These are phyloP conservation scores for Butyriboletus loyo DNA, from an alignment of 768 basidiomycete species.

Conservation along the genomic window DNA sequence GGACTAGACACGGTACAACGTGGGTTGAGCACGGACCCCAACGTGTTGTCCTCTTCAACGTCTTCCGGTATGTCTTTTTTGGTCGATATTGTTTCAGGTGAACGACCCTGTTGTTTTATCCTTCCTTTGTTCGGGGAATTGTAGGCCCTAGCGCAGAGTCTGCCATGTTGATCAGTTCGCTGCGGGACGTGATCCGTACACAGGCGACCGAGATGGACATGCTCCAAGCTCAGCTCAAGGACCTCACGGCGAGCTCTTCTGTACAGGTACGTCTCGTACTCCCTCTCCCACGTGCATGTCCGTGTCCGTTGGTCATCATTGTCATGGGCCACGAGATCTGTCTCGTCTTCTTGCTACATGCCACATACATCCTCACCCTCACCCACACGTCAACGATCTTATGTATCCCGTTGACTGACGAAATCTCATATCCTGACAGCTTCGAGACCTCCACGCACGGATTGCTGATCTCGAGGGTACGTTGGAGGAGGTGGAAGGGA, in stretches of 20 bases:
- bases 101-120: too few species aligned
- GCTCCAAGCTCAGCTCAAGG: slow-evolving; percentile 60
- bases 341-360: too few species aligned
- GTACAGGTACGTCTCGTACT: slow-evolving; percentile 33
- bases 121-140: too few species aligned
- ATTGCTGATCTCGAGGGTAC: slow-evolving; percentile 45
- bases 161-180: slow-evolving; percentile 75
- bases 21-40: slow-evolving; percentile 66
- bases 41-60: slow-evolving; percentile 51
- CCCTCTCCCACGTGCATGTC: too few species aligned
- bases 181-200: slow-evolving; percentile 77
- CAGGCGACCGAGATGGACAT: slow-evolving; percentile 79
- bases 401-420: not conserved
- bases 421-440: slow-evolving; percentile 29
- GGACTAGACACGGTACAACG: slow-evolving; percentile 72
- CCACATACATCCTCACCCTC: not conserved
- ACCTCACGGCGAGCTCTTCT: slow-evolving; percentile 33
- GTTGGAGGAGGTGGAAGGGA: slow-evolving; percentile 54
- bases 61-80: slow-evolving; percentile 59
- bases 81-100: too few species aligned
- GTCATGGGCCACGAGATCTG: too few species aligned
- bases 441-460: slow-evolving; percentile 44
- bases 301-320: too few species aligned
- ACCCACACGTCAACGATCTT: not conserved
- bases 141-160: slow-evolving; percentile 72